These are phyloP conservation scores for Hypseocharis bilobata DNA, from an alignment of 441 rosid genomes.

Conservation along the genomic window DNA sequence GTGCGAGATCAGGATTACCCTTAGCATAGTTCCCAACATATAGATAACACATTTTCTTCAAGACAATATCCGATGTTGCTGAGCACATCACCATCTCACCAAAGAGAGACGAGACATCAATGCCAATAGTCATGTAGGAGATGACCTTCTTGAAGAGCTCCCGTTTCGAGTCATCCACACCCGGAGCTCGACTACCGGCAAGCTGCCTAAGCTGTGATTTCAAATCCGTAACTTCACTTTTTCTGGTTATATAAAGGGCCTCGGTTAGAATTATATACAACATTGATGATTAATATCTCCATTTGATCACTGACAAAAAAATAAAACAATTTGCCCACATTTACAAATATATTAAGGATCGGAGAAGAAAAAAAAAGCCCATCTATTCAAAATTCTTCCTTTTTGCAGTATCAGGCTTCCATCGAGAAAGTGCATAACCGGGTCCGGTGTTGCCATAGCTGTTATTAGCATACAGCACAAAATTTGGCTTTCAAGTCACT, in stretches of 20 bases:
- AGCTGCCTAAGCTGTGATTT: constrained; percentile 87
- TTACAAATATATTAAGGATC: not conserved
- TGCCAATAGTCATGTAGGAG: constrained; percentile 84
- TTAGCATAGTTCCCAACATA: constrained; percentile 94
- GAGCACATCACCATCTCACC: constrained; percentile 99
- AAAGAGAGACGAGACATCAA: constrained; percentile 84
- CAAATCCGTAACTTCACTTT: constrained; percentile 84
- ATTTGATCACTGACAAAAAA: constrained; percentile 12
- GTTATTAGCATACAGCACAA: not conserved
- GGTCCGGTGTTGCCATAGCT: not conserved
- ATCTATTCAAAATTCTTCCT: not conserved
- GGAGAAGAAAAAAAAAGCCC: not conserved
- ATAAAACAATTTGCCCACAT: not conserved
- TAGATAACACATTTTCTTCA: constrained; percentile 97
- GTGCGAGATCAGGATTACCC: constrained; percentile 85
- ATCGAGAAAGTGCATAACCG: not conserved
- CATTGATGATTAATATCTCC: not conserved
- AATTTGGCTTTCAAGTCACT: not conserved
- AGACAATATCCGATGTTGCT: constrained; percentile 81
- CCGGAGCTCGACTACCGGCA: constrained; percentile 90
- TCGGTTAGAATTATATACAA: constrained; percentile 13
- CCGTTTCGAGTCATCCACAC: constrained; percentile 86
- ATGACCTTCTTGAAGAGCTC: constrained; percentile 91
- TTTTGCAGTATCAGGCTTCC: not conserved
- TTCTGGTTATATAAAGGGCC: constrained; percentile 31